Base-by-base conservation (phyloP, 2,329 filamentous ascomycete species). In the Talaromyces marneffei region DNA sequence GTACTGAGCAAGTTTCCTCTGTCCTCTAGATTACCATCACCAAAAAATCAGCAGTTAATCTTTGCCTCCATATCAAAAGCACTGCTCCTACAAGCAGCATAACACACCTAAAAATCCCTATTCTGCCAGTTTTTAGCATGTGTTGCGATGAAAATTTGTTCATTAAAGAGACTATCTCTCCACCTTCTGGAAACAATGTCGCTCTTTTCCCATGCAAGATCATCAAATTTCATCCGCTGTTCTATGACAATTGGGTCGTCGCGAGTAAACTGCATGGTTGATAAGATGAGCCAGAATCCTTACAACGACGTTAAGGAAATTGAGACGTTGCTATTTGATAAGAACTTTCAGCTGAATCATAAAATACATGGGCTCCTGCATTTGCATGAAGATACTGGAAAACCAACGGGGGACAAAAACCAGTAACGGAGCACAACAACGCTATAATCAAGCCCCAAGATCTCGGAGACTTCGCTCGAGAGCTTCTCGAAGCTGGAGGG, bases 41-140 rank as follows among this genome's bases (percentile, higher is more conserved):
- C 69, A 64, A 67, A 71, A 18, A 68, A 68, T 31, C 63, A 59
- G 14, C 62, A 39, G 44, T 71, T 68, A 62, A 70, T 68, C 27
- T 65, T 65, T 2, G 62, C 27, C 67, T 67, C 55, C 46, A 63
- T 63, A 62, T 70, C 68, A 58, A 72, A 70, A 1, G 66, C 66
- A 59, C 61, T 69, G 40, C 67, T 71, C 14, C 61, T 65, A 40
- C 62, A 46, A 7, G 64, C 64, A 4, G 65, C 67, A 60, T 69
- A 70, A 35, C 39, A 61, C 20, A 69, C 60, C 69, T 65, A 66
- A 37, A 65, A 67, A 53, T 61, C 59, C 4, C 65, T 63, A 27
- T 14, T 64, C 23, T 65, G 58, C 66, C 65, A 66, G 27, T 62
- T 67, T 42, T n/a, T 16, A 53, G 31, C 66, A 67, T 67, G 44